Conservation (phyloP, 2,329 filamentous ascomycete species). For the Cladosporium sp. region DNA sequence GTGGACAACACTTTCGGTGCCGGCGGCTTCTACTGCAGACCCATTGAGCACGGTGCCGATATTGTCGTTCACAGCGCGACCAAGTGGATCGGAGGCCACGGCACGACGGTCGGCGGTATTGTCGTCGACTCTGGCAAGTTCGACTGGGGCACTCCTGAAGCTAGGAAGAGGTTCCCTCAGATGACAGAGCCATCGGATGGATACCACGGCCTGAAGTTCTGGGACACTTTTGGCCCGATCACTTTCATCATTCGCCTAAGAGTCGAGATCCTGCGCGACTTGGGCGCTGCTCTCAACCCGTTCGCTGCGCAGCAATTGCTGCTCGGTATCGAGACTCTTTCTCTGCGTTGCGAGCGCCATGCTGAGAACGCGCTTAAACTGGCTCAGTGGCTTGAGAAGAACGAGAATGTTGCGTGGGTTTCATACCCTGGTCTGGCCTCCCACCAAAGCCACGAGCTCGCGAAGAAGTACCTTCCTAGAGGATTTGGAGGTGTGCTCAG, state of each 20-base stretch:
- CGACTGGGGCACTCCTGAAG: slow-evolving; percentile 80
- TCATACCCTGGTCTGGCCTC: slow-evolving; percentile 85
- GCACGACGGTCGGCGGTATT: slow-evolving; percentile 80
- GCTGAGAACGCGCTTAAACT: slow-evolving; percentile 78
- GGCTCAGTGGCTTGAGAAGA: slow-evolving; percentile 79
- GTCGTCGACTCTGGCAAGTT: slow-evolving; percentile 89
- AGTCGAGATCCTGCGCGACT: slow-evolving; percentile 85
- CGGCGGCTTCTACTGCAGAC: slow-evolving; percentile 82
- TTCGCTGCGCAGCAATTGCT: slow-evolving; percentile 92
- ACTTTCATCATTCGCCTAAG: slow-evolving; percentile 82
- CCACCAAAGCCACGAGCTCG: slow-evolving; percentile 75
- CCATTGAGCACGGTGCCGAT: slow-evolving; percentile 87
- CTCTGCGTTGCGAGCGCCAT: slow-evolving; percentile 81
- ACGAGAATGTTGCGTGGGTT: slow-evolving; percentile 85
- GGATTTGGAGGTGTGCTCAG: slow-evolving; percentile 90
- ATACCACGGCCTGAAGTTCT: slow-evolving; percentile 93
- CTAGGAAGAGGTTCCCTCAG: slow-evolving; percentile 74
- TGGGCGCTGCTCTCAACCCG: slow-evolving; percentile 80
- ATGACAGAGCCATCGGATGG: slow-evolving; percentile 85
- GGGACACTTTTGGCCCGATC: slow-evolving; percentile 82
- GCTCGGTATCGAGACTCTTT: slow-evolving; percentile 86
- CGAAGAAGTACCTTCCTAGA: slow-evolving; percentile 81
- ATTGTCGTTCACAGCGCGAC: slow-evolving; percentile 94
- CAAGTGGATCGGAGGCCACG: slow-evolving; percentile 97
- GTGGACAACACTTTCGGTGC: slow-evolving; percentile 96